These are phyloP conservation scores for Aspergillus sp. DNA, from an alignment of 2,329 filamentous ascomycete species.

Conservation along the genomic window DNA sequence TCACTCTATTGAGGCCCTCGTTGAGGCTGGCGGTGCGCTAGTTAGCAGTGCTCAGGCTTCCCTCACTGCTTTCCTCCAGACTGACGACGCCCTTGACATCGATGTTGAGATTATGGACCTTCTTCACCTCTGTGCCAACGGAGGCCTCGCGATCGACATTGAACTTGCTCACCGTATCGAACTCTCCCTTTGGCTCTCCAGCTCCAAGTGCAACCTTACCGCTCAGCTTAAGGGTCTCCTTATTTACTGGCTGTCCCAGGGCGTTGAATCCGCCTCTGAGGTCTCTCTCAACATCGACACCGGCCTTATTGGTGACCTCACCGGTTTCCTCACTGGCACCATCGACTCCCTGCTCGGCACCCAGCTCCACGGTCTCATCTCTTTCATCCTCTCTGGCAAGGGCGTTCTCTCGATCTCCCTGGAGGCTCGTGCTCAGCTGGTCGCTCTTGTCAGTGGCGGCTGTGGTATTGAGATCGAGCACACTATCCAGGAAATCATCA, in stretches of 20 bases:
- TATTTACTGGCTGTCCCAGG: constrained; percentile 38
- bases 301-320: constrained; percentile 29
- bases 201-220: constrained; percentile 32
- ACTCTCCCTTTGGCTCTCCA: constrained; percentile 34
- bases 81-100: constrained; percentile 26
- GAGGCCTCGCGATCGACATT: constrained; percentile 28
- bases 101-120: constrained; percentile 29
- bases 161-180: constrained; percentile 30
- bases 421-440: constrained; percentile 35
- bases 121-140: constrained; percentile 30
- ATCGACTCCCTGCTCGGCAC: constrained; percentile 29
- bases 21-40: constrained; percentile 31
- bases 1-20: constrained; percentile 29
- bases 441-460: constrained; percentile 36
- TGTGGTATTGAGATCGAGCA: constrained; percentile 51
- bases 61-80: constrained; percentile 35
- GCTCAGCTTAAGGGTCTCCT: constrained; percentile 38
- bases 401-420: constrained; percentile 32
- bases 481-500: constrained; percentile 53
- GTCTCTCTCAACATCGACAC: constrained; percentile 27
- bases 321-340: constrained; percentile 31
- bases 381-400: constrained; percentile 32
- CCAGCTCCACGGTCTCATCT: constrained; percentile 33
- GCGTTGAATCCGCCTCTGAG: constrained; percentile 22
- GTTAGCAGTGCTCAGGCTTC: constrained; percentile 28